Evolutionary conservation across 139 green algal species (phyloP), one percentile per base, ranked within the genome.

Genomic region (Chlamydomonas sp.): DNA sequence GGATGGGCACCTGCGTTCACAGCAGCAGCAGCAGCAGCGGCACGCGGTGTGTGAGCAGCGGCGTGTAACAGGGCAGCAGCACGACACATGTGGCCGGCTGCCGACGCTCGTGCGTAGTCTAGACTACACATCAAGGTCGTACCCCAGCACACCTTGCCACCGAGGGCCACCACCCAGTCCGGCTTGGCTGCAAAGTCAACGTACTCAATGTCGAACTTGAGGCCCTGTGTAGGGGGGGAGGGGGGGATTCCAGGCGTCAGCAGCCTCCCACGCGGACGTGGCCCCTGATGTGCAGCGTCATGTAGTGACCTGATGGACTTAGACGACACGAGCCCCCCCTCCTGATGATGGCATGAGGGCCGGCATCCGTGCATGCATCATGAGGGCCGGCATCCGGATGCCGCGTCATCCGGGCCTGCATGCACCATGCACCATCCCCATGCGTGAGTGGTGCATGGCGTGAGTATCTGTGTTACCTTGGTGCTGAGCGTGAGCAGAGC

Each of bases 391-490:
- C n/a, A n/a, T n/a, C n/a, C n/a, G n/a, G n/a, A n/a, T n/a, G n/a
- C n/a, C n/a, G n/a, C n/a, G n/a, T n/a, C n/a, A n/a, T n/a, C n/a
- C n/a, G n/a, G n/a, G n/a, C n/a, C n/a, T n/a, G n/a, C n/a, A n/a
- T n/a, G n/a, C n/a, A n/a, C n/a, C n/a, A n/a, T n/a, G n/a, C n/a
- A n/a, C n/a, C n/a, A n/a, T n/a, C n/a, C n/a, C n/a, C n/a, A n/a
- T n/a, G n/a, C n/a, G n/a, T n/a, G n/a, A n/a, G n/a, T n/a, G n/a
- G n/a, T n/a, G n/a, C n/a, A n/a, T n/a, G 54, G 54, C 8, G 34
- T 22, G 54, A 64, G 54, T 64, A 26, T 36, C 30, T 64, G 20
- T 10, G 54, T 10, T 64, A 64, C 54, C 31, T 67, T 67, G 60
- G 30, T 38, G 5, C 5, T 10, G 8, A 67, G 30, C 47, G 60